A percentile compares a stretch with the other conserved stretches of the same genome.
Evolutionary conservation across 352 stramenopile genomes (phyloP).

Genomic region (Phytophthora uliginosa): DNA sequence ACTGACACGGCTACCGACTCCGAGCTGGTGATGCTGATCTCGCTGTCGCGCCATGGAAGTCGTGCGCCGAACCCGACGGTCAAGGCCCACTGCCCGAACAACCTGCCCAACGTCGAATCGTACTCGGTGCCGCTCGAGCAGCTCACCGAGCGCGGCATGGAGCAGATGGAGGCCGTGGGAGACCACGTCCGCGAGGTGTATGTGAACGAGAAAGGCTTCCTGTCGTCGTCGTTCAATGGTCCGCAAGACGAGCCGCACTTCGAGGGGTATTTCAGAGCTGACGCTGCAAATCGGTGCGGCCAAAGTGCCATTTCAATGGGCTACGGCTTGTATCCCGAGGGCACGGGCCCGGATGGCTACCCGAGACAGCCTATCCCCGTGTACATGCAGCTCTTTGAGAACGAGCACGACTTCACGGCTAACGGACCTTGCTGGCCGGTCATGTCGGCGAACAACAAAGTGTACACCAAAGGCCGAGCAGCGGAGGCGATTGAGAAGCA

Average conservation of each 20-base stretch:
- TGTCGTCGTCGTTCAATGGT: conserved; percentile 77
- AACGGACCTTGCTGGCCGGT: conserved; percentile 73
- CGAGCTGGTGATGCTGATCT: conserved; percentile 75
- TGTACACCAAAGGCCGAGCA: conserved; percentile 53
- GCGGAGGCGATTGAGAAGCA: conserved; percentile 54
- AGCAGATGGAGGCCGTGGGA: conserved; percentile 72
- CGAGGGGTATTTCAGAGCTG: conserved; percentile 81
- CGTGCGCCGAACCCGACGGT: conserved; percentile 75
- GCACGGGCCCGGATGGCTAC: conserved; percentile 68
- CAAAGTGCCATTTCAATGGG: conserved; percentile 78
- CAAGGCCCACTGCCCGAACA: conserved; percentile 75
- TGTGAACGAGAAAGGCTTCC: conserved; percentile 67
- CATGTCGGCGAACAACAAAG: conserved; percentile 58
- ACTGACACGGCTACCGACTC: conserved; percentile 31
- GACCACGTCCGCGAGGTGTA: conserved; percentile 81
- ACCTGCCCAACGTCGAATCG: conserved; percentile 59
- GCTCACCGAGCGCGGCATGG: conserved; percentile 78
- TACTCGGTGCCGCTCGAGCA: conserved; percentile 80
- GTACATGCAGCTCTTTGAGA: conserved; percentile 86
- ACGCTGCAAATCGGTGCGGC: conserved; percentile 73
- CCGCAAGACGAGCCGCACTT: conserved; percentile 61
- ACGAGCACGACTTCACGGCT: conserved; percentile 83
- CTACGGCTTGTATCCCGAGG: conserved; percentile 78
- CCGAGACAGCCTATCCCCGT: conserved; percentile 72
- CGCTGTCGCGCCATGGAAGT: conserved; percentile 78